Percentiles rank a stretch among this genome's conserved stretches.
Conservation (phyloP, 805 yeast species). For the Nakazawaea anatomiae region DNA sequence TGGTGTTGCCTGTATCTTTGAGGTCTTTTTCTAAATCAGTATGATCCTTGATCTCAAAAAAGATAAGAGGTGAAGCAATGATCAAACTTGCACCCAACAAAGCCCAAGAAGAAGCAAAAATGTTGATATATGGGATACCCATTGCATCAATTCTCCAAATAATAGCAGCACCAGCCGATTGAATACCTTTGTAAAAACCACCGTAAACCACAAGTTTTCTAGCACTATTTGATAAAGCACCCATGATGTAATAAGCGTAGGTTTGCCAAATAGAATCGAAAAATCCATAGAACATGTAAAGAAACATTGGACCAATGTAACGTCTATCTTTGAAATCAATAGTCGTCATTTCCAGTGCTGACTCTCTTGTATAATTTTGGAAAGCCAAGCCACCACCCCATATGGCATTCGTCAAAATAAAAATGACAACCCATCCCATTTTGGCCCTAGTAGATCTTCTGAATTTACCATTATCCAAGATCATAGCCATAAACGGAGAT, state of each 20-base stretch:
- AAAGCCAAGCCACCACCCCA: slow-evolving; percentile 50
- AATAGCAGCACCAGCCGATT: slow-evolving; percentile 59
- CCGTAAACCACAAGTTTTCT: slow-evolving; percentile 51
- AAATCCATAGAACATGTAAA: slow-evolving; percentile 57
- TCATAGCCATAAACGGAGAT: slow-evolving; percentile 39
- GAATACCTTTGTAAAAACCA: slow-evolving; percentile 59
- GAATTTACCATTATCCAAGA: slow-evolving; percentile 38
- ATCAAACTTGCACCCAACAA: slow-evolving; percentile 41
- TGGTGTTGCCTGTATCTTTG: slow-evolving; percentile 13
- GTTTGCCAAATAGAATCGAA: slow-evolving; percentile 59
- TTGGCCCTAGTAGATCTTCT: slow-evolving; percentile 40
- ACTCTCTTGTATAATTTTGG: slow-evolving; percentile 14
- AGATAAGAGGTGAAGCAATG: slow-evolving; percentile 42
- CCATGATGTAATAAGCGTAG: slow-evolving; percentile 52
- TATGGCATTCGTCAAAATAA: slow-evolving; percentile 36
- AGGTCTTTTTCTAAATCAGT: slow-evolving; percentile 26
- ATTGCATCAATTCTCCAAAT: slow-evolving; percentile 52
- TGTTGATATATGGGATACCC: slow-evolving; percentile 26
- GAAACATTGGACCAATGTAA: slow-evolving; percentile 55
- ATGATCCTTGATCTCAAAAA: slow-evolving; percentile 36
- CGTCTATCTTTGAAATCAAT: slow-evolving; percentile 40
- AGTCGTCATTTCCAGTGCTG: slow-evolving; percentile 20
- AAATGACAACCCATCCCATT: slow-evolving; percentile 36
- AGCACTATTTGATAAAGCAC: slow-evolving; percentile 52
- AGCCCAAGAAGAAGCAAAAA: slow-evolving; percentile 50